Evolutionary conservation across 2,329 filamentous ascomycete genomes (phyloP).

Genomic region (Nemania serpens): DNA sequence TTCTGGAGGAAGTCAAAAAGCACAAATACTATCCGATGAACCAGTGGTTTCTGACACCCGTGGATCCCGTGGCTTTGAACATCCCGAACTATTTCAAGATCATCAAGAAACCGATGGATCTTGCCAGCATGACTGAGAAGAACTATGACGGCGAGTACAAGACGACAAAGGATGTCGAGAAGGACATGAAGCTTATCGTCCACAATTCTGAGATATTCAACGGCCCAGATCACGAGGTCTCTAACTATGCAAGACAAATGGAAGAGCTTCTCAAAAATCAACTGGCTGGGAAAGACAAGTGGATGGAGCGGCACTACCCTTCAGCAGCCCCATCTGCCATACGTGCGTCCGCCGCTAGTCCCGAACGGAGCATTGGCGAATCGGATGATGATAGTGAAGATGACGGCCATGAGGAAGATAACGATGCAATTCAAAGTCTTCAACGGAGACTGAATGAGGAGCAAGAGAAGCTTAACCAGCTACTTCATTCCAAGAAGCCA

Average conservation of each 20-base stretch:
- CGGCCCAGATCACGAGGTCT: slow-evolving; percentile 71
- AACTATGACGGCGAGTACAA: slow-evolving; percentile 79
- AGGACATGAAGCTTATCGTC: slow-evolving; percentile 81
- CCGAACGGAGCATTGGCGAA: slow-evolving; percentile 69
- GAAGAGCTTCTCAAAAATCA: slow-evolving; percentile 75
- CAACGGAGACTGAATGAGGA: slow-evolving; percentile 59
- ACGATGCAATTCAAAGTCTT: slow-evolving; percentile 57
- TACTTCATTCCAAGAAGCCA: slow-evolving; percentile 55
- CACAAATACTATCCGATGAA: slow-evolving; percentile 71
- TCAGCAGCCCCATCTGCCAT: slow-evolving; percentile 47
- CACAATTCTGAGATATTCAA: slow-evolving; percentile 95
- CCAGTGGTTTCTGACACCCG: slow-evolving; percentile 77
- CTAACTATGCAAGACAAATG: slow-evolving; percentile 71
- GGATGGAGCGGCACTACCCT: slow-evolving; percentile 75
- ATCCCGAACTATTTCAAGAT: slow-evolving; percentile 92
- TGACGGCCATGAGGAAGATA: slow-evolving; percentile 54
- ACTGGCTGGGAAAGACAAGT: slow-evolving; percentile 79
- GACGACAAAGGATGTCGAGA: slow-evolving; percentile 82
- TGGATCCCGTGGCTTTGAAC: slow-evolving; percentile 91
- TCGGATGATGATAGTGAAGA: slow-evolving; percentile 74
- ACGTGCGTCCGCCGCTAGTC: slow-evolving; percentile 65
- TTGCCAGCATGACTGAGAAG: slow-evolving; percentile 79
- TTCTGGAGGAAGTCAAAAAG: slow-evolving; percentile 78
- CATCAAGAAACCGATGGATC: slow-evolving; percentile 97
- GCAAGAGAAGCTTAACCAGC: slow-evolving; percentile 60